Base-by-base conservation (phyloP, 805 yeast species). In the Teunomyces atbi region DNA sequence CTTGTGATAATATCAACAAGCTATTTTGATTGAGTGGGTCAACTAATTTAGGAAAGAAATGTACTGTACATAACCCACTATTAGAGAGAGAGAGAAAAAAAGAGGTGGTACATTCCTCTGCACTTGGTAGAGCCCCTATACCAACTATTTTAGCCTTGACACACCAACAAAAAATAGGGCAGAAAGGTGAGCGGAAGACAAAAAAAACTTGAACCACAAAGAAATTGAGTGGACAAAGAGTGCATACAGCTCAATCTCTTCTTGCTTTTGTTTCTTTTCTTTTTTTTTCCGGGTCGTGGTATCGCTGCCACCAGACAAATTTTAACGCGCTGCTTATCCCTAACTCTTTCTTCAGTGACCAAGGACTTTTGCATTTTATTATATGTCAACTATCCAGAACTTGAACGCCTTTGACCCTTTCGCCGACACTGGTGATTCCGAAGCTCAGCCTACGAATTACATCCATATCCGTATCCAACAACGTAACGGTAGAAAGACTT, bases 401-500 rank as follows among this genome's bases (percentile, higher is more conserved):
- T 77, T 86, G 67, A 85, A 82, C 73, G 81, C 89, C 19, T 13
- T 38, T 78, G 96, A 92, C 77, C 99, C 99, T 54, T 92, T 92
- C 84, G 97, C 98, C 84, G 99, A 92, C 74, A 91, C 97, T 76
- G 98, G 97, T 79, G 98, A 92, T 82, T 95, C 94, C 77, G 97
- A 92, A 72, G 86, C 96, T 60, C 92, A 92, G 76, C 87, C 96
- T 65, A 83, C 95, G 50, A 90, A 89, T 78, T 89, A 91, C 77
- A 89, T 92, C 73, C 99, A 91, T 74, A 86, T 92, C 71, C 95
- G 99, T 81, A 92, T 95, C 69, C 99, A 92, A 76, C 99, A 92
- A 78, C 92, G 99, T 80, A 92, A 94, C 78, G 99, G 99, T 68
- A 91, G 98, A 77, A 92, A 92, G 76, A 92, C 98, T 54, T 82